Evolutionary conservation across 208 protist species (phyloP), one percentile per base, ranked within the genome.

Genomic region (Wallacemonas sp.): DNA sequence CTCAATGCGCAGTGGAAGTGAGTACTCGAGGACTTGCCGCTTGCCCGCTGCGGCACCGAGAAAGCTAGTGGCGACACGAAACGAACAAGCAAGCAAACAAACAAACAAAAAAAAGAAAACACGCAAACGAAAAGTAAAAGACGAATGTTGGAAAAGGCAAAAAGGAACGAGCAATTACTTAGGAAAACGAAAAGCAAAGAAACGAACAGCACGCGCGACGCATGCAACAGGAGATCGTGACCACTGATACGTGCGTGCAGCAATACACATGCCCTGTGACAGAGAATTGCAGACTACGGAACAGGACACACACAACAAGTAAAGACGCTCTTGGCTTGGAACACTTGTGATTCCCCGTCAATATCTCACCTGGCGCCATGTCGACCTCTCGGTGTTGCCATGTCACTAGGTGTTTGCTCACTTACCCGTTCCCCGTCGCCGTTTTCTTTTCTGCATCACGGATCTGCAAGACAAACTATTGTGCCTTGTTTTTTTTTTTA

Each of bases 1-100:
- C 68, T 95, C 31, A 88, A 88, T 30, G 28, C 70, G 2, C 33
- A 80, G 12, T 97, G 91, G 91, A 53, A 71, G 63, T 97, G 86
- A 70, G 44, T n/a, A 11, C 34, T 26, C 3, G 6, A 41, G 36
- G 9, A 41, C 36, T 41, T 41, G 36, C 19, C 17, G 15, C 28
- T 41, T 41, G 36, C 14, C 6, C 14, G 36, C 14, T 41, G 36
- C 14, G 36, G 9, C 36, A 41, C 15, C 15, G 36, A 17, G 36
- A 42, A 42, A 15, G 36, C 15, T 17, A 15, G 15, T 17, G 36
- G 36, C 36, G 11, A 42, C 36, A 42, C 9, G 11, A 15, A 42
- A 42, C 36, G 36, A 9, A 42, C 36, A 49, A 14, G 19, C 5
- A 49, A 14, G 22, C 44, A 49, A 5, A 49, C 5, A 5, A 9